Evolutionary conservation across 2,329 filamentous ascomycete genomes (phyloP), one percentile per base, ranked within the genome.

Genomic region (Emmonsia crescens): DNA sequence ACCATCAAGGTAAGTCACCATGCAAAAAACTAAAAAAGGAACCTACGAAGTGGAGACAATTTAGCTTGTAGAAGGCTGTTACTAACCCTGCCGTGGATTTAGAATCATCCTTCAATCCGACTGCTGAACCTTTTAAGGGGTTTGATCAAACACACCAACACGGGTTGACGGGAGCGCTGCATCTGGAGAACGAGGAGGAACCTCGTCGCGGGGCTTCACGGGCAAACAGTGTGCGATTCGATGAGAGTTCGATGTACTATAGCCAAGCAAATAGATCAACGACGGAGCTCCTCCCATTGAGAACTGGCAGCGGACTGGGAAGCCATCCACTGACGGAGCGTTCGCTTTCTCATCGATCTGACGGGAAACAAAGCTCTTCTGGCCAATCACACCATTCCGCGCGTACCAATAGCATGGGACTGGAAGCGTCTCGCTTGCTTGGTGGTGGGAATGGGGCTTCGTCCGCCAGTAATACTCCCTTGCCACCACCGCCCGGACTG

Each of bases 201-300:
- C 85, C 91, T 44, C 85, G 93, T 65, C 90, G 94, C 60, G 90
- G 89, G 24, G 88, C 91, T 21, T 99, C 94, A 21, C 84, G 94
- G 68, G 93, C 94, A 56, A 97, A 97, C 73, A 97, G 94, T 71
- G 94, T 99, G 67, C 89, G 94, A 44, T 99, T 99, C 70, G 94
- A 97, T 71, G 93, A 97, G 73, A 96, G 91, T 71, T 92, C 93
- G 16, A 85, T 96, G 68, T 91, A 91, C 73, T 95, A 94, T 84
- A 87, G 87, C 44, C 90, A 96, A 70, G 85, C 85, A 66, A 89
- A 88, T 63, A 85, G 93, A 52, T 88, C 91, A 61, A 93, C 90
- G 14, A 85, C 89, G 55, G 94, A 97, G 61, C 88, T 96, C 67
- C 85, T 86, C 48, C 88, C 89, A 31, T 79, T 85, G 56, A 83